Percentiles rank a stretch among this genome's conserved stretches.
Conservation (phyloP, 1,284 basidiomycete genomes). For the Marasmius fiardii region DNA sequence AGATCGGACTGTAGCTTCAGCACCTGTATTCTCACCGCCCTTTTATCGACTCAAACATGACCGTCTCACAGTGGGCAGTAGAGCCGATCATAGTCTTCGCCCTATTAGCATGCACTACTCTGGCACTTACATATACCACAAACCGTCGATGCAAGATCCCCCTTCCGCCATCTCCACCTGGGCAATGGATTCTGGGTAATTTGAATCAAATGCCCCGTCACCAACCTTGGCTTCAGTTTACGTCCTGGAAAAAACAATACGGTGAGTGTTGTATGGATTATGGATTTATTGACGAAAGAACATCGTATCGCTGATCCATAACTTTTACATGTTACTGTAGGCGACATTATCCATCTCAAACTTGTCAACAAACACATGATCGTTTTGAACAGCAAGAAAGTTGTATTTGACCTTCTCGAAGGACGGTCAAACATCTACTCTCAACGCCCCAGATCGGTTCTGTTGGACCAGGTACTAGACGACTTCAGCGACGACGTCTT, state of each 20-base stretch:
- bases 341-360: constrained; percentile 22
- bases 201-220: background rate
- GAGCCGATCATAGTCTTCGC: background rate
- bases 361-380: constrained; percentile 24
- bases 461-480: constrained; percentile 11
- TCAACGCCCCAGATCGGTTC: constrained; percentile 25
- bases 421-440: constrained; percentile 29
- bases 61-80: too few species aligned
- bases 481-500: background rate
- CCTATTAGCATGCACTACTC: background rate
- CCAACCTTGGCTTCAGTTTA: background rate
- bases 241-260: background rate
- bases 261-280: background rate
- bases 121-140: background rate
- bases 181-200: background rate
- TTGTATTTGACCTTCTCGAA: constrained; percentile 28
- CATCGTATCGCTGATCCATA: background rate
- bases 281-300: background rate
- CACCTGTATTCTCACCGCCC: too few species aligned
- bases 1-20: too few species aligned
- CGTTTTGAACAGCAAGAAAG: constrained; percentile 29
- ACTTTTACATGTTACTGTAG: constrained; percentile 10
- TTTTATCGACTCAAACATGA: too few species aligned
- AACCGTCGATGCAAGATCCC: background rate
- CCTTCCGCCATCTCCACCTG: background rate